These are phyloP conservation scores for Cucumis melo DNA, from an alignment of 306 rosid species.

Conservation along the genomic window DNA sequence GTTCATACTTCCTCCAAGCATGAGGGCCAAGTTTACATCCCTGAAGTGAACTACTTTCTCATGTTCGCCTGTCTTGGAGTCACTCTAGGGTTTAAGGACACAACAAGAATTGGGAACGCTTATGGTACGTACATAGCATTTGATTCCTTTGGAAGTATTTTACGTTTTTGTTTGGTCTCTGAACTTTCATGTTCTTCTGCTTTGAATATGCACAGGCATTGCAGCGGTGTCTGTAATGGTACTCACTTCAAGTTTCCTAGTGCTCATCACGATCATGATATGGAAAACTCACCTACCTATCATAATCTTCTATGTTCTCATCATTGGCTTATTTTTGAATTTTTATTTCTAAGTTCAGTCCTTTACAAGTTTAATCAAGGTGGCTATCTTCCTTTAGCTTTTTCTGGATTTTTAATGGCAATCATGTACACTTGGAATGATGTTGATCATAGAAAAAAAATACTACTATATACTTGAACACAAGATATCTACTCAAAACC, in stretches of 20 bases:
- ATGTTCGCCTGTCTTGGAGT: slow-evolving; percentile 18
- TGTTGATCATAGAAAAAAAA: slow-evolving; percentile 44
- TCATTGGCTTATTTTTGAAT: slow-evolving; percentile 46
- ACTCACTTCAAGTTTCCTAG: slow-evolving; percentile 51
- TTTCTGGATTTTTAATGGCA: slow-evolving; percentile 35
- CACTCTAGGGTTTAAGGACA: slow-evolving; percentile 5
- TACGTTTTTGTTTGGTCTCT: no score
- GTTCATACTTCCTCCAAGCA: slow-evolving; percentile 18
- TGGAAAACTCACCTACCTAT: slow-evolving; percentile 52
- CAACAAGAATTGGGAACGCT: slow-evolving; percentile 15
- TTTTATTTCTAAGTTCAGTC: slow-evolving; percentile 54
- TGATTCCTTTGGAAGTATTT: not conserved
- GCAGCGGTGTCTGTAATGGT: slow-evolving; percentile 90
- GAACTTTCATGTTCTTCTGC: not conserved
- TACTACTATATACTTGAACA: slow-evolving; percentile 40
- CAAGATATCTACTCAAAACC: slow-evolving; percentile 33
- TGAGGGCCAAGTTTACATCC: slow-evolving; percentile 24
- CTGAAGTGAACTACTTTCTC: slow-evolving; percentile 18
- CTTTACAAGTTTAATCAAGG: slow-evolving; percentile 69
- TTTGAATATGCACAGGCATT: slow-evolving; percentile 30
- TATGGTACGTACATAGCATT: slow-evolving; percentile 6
- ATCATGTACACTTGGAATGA: slow-evolving; percentile 65
- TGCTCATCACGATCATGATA: slow-evolving; percentile 68
- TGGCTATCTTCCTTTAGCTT: slow-evolving; percentile 72
- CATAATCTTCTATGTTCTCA: slow-evolving; percentile 26